A percentile compares a stretch with the other conserved stretches of the same genome.
Evolutionary conservation across 2,329 filamentous ascomycete species (phyloP).

Genomic region (Elsinoe ampelina): DNA sequence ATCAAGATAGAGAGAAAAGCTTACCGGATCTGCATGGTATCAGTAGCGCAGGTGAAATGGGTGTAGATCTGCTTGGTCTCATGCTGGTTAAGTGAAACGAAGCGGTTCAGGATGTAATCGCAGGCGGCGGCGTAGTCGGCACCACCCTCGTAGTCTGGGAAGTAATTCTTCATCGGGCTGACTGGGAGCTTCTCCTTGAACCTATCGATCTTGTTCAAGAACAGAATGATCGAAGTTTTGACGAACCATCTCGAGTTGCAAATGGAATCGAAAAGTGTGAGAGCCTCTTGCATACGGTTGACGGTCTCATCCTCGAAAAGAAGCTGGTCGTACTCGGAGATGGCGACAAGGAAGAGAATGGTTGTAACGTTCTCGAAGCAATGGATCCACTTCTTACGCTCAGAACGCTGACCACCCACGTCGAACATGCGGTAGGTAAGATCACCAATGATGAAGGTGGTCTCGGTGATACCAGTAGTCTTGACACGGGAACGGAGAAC

Average conservation of each 20-base stretch:
- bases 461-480: slow-evolving; percentile 94
- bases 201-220: slow-evolving; percentile 44
- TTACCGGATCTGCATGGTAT: slow-evolving; percentile 86
- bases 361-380: slow-evolving; percentile 93
- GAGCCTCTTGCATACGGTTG: slow-evolving; percentile 47
- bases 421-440: slow-evolving; percentile 97
- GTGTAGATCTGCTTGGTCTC: slow-evolving; percentile 99
- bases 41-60: slow-evolving; percentile 96
- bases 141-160: slow-evolving; percentile 77
- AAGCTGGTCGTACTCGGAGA: slow-evolving; percentile 94
- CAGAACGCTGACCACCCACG: slow-evolving; percentile 82
- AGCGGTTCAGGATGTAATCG: slow-evolving; percentile 98
- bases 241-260: slow-evolving; percentile 45
- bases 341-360: slow-evolving; percentile 84
- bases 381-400: slow-evolving; percentile 96
- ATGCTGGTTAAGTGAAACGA: slow-evolving; percentile 90
- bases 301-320: slow-evolving; percentile 93
- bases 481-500: slow-evolving; percentile 80
- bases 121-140: slow-evolving; percentile 93
- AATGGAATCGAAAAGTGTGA: slow-evolving; percentile 46
- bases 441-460: slow-evolving; percentile 81
- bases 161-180: slow-evolving; percentile 67
- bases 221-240: slow-evolving; percentile 42
- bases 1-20: neutral
- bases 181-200: slow-evolving; percentile 67